Evolutionary conservation across 2,329 filamentous ascomycete genomes (phyloP).

Genomic region (Scedosporium dehoogii): DNA sequence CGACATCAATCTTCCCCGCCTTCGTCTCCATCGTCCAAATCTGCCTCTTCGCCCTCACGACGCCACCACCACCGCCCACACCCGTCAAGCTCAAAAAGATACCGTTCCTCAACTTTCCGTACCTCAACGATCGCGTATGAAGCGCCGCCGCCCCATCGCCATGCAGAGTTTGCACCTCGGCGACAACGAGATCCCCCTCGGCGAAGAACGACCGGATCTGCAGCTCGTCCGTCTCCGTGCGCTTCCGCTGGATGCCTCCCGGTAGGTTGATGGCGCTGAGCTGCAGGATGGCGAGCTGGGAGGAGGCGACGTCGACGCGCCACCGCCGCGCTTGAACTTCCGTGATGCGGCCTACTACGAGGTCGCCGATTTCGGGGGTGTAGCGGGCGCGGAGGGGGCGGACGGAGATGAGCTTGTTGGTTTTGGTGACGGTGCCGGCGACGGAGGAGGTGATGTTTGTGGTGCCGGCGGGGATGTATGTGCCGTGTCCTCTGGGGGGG

Average conservation of each 20-base stretch:
- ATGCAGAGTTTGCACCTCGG: conserved; percentile 86
- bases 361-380: conserved; percentile 89
- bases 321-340: conserved; percentile 90
- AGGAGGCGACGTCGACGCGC: conserved; percentile 88
- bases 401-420: conserved; percentile 93
- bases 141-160: conserved; percentile 77
- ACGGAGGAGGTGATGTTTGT: conserved; percentile 79
- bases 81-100: conserved; percentile 77
- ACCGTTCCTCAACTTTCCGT: conserved; percentile 91
- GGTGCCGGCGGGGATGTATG: conserved; percentile 56
- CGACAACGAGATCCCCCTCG: conserved; percentile 87
- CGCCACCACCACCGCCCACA: conserved; percentile 75
- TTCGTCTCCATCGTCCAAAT: conserved; percentile 68
- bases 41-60: conserved; percentile 75
- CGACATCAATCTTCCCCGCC: conserved; percentile 65
- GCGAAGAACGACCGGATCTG: conserved; percentile 97
- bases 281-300: conserved; percentile 74
- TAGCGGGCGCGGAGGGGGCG: conserved; percentile 86
- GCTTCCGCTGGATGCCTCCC: conserved; percentile 79
- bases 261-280: conserved; percentile 90
- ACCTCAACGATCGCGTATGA: conserved; percentile 84
- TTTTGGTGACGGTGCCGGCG: conserved; percentile 81
- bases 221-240: conserved; percentile 92
- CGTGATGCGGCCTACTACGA: conserved; percentile 87
- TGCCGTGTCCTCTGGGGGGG: conserved; percentile 74